Conservation (phyloP, 2,329 filamentous ascomycete species). For the Aureobasidium namibiae region DNA sequence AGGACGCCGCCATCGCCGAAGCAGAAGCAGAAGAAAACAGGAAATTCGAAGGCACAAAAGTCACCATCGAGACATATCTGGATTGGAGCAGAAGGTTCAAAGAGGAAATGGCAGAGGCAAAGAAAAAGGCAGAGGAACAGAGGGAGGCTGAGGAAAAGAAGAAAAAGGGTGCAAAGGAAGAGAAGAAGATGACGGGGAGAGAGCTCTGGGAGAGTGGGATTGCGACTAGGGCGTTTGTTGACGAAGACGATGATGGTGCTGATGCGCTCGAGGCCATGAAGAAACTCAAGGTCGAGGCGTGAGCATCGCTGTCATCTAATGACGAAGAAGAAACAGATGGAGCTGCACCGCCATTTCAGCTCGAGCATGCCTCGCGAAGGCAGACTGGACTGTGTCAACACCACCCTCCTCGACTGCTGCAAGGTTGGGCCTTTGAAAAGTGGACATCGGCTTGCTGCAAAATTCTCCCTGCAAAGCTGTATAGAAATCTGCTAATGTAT, state of each 20-base stretch:
- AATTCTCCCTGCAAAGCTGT: neutral
- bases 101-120: conserved; percentile 70
- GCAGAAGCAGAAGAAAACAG: conserved; percentile 87
- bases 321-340: neutral
- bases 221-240: conserved; percentile 56
- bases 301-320: neutral
- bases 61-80: conserved; percentile 78
- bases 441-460: neutral
- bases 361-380: neutral
- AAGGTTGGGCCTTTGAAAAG: too few species aligned
- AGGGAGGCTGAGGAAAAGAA: conserved; percentile 64
- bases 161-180: conserved; percentile 47
- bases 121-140: conserved; percentile 45
- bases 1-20: conserved; percentile 48
- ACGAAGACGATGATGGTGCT: conserved; percentile 55
- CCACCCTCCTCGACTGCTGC: neutral
- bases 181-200: conserved; percentile 64
- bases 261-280: conserved; percentile 54
- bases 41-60: conserved; percentile 87
- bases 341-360: neutral
- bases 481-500: neutral
- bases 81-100: conserved; percentile 73
- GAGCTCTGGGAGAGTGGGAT: conserved; percentile 43
- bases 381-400: too few species aligned
- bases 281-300: conserved; percentile 56